Base-by-base conservation (phyloP, 805 yeast genomes). In the Lachancea sp. region DNA sequence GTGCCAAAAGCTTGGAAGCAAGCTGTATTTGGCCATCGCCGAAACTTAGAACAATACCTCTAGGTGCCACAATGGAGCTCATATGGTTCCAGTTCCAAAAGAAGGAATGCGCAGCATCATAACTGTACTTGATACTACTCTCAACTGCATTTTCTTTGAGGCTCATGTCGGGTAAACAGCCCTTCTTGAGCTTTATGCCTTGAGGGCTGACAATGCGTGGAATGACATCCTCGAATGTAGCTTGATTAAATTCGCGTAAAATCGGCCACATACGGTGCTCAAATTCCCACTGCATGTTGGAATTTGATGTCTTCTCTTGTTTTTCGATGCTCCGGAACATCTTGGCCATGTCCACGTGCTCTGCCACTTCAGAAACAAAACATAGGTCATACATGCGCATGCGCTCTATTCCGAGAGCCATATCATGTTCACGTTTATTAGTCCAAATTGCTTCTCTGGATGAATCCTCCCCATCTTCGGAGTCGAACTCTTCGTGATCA, bases 1-100 rank as follows among this genome's bases (percentile, higher is more conserved):
- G 55, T 1, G 72, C 69, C 25, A 83, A 55, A 15, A 63, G 32
- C n/a, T 56, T 49, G 3, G 55, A 34, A 12, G 66, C 47, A n/a
- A 58, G 49, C 7, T 50, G 46, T 4, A 59, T 48, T 39, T 61
- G 61, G 2, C 37, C 38, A 33, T 65, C 65, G 2, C 41, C 39
- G 28, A 47, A 34, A 33, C 47, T 40, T 28, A 51, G 17, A 4
- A 51, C 47, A 28, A 55, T 54, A 40, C 60, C 60, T 13, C 46
- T 43, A 16, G 38, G 40, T 8, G 39, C 45, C 25, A 43, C 36
- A 3, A 11, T 29, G n/a, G 45, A 30, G 29, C 52, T 43, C 43
- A 46, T 39, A 12, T 36, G 33, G 15, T 42, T 43, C 56, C 56
- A 55, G 36, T 48, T 45, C 15, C 32, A 21, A 46, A 51, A 47